phyloP scores from a whole-genome alignment of 805 yeast species.

The Teunomyces cretensis region DNA sequence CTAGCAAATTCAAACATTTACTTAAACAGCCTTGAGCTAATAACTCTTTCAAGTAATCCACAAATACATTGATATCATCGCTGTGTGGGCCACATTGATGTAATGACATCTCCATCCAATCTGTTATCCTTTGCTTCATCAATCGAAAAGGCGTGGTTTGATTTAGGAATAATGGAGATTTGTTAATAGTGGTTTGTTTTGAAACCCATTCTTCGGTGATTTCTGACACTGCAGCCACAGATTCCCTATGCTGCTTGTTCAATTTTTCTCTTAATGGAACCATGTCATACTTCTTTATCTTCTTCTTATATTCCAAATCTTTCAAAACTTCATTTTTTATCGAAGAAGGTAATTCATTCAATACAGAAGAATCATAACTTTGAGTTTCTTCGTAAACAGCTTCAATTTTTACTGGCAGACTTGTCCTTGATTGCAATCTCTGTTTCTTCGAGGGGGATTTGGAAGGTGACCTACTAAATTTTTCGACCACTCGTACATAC shows the following conservation, averaged over 20 bases:
- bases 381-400: constrained; percentile 20
- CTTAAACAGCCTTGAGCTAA: constrained; percentile 14
- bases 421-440: constrained; percentile 7
- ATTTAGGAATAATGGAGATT: constrained; percentile 9
- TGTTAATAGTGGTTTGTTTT: constrained; percentile 13
- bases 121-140: constrained; percentile 16
- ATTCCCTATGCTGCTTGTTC: constrained; percentile 9
- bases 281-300: constrained; percentile 23
- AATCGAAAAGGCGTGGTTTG: neutral
- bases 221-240: constrained; percentile 12
- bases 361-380: constrained; percentile 35
- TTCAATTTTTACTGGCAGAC: constrained; percentile 14
- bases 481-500: constrained; percentile 31
- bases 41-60: constrained; percentile 16
- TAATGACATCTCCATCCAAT: constrained; percentile 29
- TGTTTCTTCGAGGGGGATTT: constrained; percentile 16
- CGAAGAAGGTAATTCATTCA: constrained; percentile 40
- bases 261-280: constrained; percentile 29
- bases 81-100: constrained; percentile 35
- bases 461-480: constrained; percentile 23
- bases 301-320: constrained; percentile 31
- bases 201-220: constrained; percentile 23
- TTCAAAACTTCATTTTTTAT: constrained; percentile 35
- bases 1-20: constrained; percentile 18
- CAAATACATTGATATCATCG: constrained; percentile 28